These are phyloP conservation scores for Plasmodium knowlesi DNA, from an alignment of 169 alveolate genomes.

Conservation along the genomic window DNA sequence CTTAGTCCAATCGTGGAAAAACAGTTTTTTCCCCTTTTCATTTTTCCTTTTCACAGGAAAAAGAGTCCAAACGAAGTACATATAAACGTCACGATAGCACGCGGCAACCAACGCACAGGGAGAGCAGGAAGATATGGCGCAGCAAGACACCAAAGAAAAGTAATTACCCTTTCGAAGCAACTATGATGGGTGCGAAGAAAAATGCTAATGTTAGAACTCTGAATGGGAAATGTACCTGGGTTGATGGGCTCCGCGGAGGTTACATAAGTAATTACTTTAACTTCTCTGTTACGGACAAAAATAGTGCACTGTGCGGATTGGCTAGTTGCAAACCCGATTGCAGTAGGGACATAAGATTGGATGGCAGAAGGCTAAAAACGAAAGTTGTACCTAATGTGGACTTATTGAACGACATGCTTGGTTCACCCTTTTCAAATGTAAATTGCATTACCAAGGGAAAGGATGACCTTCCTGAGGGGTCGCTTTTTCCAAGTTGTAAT, in stretches of 20 bases:
- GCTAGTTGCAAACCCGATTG: neutral
- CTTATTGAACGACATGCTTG: constrained; percentile 1
- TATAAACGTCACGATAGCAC: neutral
- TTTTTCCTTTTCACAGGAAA: neutral
- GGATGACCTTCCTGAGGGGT: neutral
- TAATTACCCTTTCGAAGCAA: neutral
- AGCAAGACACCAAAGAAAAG: neutral
- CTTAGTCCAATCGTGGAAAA: neutral
- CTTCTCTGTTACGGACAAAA: constrained; percentile 24
- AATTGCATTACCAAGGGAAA: neutral
- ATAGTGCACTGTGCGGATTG: neutral
- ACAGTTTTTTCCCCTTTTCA: neutral
- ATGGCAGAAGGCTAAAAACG: constrained; percentile 25
- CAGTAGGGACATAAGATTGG: constrained; percentile 27
- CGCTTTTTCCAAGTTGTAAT: neutral
- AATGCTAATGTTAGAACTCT: neutral
- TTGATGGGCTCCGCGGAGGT: constrained; percentile 40
- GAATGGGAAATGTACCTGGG: constrained; percentile 30
- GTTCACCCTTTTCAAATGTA: neutral
- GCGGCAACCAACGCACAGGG: constrained; percentile 22
- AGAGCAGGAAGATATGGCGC: constrained; percentile 11
- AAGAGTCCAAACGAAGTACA: neutral
- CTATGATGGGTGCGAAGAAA: neutral
- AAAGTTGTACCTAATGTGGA: constrained; percentile 36
- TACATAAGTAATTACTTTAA: constrained; percentile 28